Conservation (phyloP, 2,329 filamentous ascomycete species). For the Fusarium dimerum region DNA sequence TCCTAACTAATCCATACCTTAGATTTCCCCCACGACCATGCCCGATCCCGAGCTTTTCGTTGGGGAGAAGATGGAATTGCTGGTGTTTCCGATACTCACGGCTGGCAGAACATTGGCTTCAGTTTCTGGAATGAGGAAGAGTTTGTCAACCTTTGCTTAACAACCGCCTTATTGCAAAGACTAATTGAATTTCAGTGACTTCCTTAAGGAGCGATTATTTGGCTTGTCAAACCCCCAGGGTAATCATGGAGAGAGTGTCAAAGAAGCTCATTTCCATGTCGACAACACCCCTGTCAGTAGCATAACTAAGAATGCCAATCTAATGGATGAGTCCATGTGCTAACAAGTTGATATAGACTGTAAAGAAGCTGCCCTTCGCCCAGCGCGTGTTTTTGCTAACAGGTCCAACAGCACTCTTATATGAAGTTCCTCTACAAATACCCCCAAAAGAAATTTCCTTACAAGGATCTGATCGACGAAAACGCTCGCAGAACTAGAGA, state of each 20-base stretch:
- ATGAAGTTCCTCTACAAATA: constrained; percentile 99
- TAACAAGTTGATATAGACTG: constrained; percentile 42
- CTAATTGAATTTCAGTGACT: constrained; percentile 65
- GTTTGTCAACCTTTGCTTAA: constrained; percentile 45
- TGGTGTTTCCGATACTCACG: constrained; percentile 88
- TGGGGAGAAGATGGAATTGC: constrained; percentile 98
- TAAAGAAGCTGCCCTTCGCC: constrained; percentile 30
- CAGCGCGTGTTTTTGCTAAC: constrained; percentile 9
- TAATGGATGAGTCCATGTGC: constrained; percentile 3
- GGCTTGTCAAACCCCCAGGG: constrained; percentile 95
- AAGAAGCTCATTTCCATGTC: constrained; percentile 93
- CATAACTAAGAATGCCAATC: background rate
- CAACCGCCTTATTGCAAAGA: constrained; percentile 1
- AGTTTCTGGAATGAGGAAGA: constrained; percentile 98
- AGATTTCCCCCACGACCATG: constrained; percentile 95
- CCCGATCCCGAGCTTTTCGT: constrained; percentile 82
- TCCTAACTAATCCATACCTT: constrained; percentile 19
- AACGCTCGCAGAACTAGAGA: constrained; percentile 75
- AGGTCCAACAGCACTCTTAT: constrained; percentile 74
- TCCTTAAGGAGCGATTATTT: constrained; percentile 92
- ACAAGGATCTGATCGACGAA: constrained; percentile 82
- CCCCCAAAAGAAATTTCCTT: constrained; percentile 87
- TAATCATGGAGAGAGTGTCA: constrained; percentile 96
- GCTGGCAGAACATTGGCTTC: constrained; percentile 89
- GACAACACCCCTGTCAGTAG: constrained; percentile 78